Conservation (phyloP, 164 flowering plant genomes). For the Sextonia rubra region DNA sequence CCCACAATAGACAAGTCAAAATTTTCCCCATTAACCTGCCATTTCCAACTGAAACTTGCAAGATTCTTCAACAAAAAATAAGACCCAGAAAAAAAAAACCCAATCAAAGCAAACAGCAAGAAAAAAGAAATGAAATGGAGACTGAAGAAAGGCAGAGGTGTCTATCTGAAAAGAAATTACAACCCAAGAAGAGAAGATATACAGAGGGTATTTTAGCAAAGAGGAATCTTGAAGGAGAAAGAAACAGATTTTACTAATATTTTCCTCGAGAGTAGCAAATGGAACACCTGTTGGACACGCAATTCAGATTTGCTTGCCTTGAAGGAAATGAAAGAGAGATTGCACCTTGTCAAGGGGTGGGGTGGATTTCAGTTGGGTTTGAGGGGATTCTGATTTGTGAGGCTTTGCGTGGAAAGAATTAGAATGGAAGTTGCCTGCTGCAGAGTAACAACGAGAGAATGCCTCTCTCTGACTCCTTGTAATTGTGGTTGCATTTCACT, state of each 20-base stretch:
- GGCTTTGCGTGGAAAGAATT: not conserved
- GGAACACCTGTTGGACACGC: not conserved
- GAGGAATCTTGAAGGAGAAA: constrained; percentile 1
- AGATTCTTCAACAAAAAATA: not conserved
- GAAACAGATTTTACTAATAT: not conserved
- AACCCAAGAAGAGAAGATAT: not conserved
- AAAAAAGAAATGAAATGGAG: not conserved
- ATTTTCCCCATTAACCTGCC: not conserved
- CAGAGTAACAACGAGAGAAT: not conserved
- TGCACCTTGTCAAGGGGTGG: not conserved
- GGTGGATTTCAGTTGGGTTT: not conserved
- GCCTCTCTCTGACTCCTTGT: not conserved
- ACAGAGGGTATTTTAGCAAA: not conserved
- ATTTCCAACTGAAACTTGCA: not conserved
- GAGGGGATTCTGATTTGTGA: not conserved
- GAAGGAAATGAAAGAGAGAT: not conserved
- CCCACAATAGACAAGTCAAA: not conserved
- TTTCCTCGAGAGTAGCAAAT: not conserved
- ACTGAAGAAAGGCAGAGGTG: not conserved
- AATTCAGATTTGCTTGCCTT: not conserved
- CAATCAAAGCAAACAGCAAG: not conserved
- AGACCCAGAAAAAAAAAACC: not conserved
- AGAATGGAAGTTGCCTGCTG: not conserved
- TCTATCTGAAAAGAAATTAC: not conserved
- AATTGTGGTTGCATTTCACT: not conserved